phyloP scores from a whole-genome alignment of 768 basidiomycete genomes.

The Pulveroboletus ravenelii region DNA sequence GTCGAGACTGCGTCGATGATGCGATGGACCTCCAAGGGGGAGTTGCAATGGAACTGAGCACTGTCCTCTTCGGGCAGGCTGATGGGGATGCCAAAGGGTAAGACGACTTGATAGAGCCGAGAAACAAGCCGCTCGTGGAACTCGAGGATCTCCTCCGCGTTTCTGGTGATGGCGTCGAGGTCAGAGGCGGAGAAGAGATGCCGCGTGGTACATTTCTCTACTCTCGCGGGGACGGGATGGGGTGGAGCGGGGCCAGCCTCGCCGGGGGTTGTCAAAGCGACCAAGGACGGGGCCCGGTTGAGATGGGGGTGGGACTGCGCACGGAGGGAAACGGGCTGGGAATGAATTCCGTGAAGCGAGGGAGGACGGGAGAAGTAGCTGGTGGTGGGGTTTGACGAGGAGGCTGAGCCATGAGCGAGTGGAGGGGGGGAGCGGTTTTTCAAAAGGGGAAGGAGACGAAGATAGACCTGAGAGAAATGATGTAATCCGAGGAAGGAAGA shows the following conservation, averaged over 20 bases:
- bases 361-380: constrained; percentile 35
- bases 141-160: constrained; percentile 61
- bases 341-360: constrained; percentile 36
- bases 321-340: constrained; percentile 40
- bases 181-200: constrained; percentile 56
- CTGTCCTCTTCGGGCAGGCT: constrained; percentile 15
- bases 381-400: constrained; percentile 26
- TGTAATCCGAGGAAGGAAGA: background rate
- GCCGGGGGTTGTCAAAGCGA: constrained; percentile 12
- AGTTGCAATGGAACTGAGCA: background rate
- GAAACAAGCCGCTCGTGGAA: constrained; percentile 66
- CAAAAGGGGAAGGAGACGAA: constrained; percentile 51
- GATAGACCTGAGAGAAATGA: constrained; percentile 50
- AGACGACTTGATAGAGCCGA: constrained; percentile 46
- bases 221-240: constrained; percentile 17
- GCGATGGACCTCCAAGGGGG: constrained; percentile 41
- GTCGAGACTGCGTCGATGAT: constrained; percentile 39
- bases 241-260: constrained; percentile 6
- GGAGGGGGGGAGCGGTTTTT: constrained; percentile 25
- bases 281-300: constrained; percentile 9
- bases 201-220: constrained; percentile 36
- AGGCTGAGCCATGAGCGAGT: constrained; percentile 14
- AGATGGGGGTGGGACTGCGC: constrained; percentile 43
- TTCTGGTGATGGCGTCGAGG: constrained; percentile 56
- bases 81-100: constrained; percentile 48